Conservation (phyloP, 2,329 filamentous ascomycete species). For the Anisogramma anomala region DNA sequence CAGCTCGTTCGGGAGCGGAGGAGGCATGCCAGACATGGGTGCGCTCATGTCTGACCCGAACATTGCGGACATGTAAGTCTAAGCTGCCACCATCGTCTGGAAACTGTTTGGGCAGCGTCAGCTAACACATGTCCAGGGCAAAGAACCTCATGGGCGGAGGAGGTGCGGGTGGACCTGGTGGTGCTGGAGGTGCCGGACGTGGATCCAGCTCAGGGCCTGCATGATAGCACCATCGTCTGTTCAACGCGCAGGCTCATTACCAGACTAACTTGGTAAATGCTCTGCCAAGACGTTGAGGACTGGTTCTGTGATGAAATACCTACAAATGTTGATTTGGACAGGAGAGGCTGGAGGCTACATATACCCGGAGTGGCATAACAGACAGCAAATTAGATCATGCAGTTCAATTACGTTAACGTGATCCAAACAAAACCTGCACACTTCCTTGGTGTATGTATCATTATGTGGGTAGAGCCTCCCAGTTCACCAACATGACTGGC, state of each 20-base stretch:
- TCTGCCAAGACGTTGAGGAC: neutral
- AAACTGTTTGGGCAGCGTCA: neutral
- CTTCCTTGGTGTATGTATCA: too few species aligned
- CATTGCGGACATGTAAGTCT: slow-evolving; percentile 81
- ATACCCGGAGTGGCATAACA: neutral
- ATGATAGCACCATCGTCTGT: neutral
- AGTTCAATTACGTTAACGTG: too few species aligned
- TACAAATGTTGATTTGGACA: neutral
- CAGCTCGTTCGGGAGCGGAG: slow-evolving; percentile 60
- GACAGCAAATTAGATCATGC: too few species aligned
- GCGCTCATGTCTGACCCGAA: slow-evolving; percentile 83
- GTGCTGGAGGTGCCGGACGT: slow-evolving; percentile 5
- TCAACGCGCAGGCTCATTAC: neutral
- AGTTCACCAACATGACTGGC: too few species aligned
- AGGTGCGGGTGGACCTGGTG: slow-evolving; percentile 18
- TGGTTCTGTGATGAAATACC: too few species aligned
- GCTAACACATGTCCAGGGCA: slow-evolving; percentile 17
- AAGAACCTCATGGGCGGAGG: slow-evolving; percentile 22
- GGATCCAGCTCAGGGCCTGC: slow-evolving; percentile 5
- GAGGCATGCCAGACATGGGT: slow-evolving; percentile 80
- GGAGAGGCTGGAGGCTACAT: neutral
- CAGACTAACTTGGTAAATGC: neutral
- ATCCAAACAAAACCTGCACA: too few species aligned
- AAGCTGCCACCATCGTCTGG: too few species aligned
- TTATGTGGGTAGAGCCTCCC: too few species aligned